Evolutionary conservation across 2,329 filamentous ascomycete species (phyloP).

Genomic region (Colletotrichum tofieldiae): DNA sequence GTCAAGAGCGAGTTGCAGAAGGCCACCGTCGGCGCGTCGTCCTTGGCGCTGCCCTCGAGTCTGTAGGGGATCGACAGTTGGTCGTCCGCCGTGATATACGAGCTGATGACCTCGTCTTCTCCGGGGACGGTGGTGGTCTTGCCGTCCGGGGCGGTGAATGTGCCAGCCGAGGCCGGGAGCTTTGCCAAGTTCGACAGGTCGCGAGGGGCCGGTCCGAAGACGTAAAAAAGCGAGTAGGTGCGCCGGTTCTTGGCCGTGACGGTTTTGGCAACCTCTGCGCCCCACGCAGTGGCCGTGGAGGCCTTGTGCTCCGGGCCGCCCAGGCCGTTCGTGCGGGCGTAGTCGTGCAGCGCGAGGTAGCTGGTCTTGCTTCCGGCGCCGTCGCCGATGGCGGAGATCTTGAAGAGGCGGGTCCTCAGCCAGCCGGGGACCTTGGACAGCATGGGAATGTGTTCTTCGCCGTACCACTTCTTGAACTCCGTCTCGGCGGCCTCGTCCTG

Average conservation of each 20-base stretch:
- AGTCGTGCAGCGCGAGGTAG: constrained; percentile 81
- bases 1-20: constrained; percentile 88
- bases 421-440: constrained; percentile 84
- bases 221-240: constrained; percentile 82
- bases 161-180: constrained; percentile 60
- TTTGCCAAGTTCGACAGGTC: constrained; percentile 74
- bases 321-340: constrained; percentile 76
- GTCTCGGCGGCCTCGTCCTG: constrained; percentile 66
- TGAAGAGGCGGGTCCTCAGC: constrained; percentile 80
- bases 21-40: constrained; percentile 79
- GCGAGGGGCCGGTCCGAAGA: constrained; percentile 82
- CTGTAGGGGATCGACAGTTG: constrained; percentile 80
- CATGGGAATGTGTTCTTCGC: constrained; percentile 81
- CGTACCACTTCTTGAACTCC: constrained; percentile 78
- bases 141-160: constrained; percentile 70
- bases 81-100: constrained; percentile 78
- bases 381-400: constrained; percentile 75
- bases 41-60: constrained; percentile 79
- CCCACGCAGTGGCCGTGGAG: constrained; percentile 74
- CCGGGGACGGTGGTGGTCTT: constrained; percentile 68
- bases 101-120: constrained; percentile 71
- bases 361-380: constrained; percentile 60
- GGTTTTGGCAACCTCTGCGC: constrained; percentile 71
- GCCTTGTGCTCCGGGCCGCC: constrained; percentile 76
- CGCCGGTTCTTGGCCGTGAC: constrained; percentile 72